Evolutionary conservation across 108 stramenopile genomes (phyloP).

Genomic region (Pseudonitzschia delicatissima): DNA sequence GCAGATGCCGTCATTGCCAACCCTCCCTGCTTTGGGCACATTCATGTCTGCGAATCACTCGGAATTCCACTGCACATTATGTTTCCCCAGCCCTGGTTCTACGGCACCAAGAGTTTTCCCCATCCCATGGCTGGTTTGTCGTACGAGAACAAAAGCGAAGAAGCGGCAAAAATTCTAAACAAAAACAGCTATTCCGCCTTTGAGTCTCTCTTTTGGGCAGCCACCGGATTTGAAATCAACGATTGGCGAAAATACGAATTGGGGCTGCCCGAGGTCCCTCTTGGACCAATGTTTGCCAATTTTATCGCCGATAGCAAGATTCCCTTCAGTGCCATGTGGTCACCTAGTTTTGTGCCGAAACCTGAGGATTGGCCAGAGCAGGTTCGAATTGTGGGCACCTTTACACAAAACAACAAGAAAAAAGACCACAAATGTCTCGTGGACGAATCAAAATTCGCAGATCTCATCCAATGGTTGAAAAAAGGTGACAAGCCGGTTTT

Average conservation of each 20-base stretch:
- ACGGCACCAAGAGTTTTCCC: constrained; percentile 65
- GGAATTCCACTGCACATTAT: constrained; percentile 82
- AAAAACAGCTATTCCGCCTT: constrained; percentile 32
- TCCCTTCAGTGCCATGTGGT: constrained; percentile 83
- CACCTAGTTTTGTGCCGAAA: constrained; percentile 74
- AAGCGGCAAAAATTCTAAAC: constrained; percentile 18
- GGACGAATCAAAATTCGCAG: constrained; percentile 31
- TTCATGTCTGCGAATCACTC: constrained; percentile 82
- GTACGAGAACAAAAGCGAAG: constrained; percentile 25
- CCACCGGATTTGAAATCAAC: constrained; percentile 36
- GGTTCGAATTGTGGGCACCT: constrained; percentile 73
- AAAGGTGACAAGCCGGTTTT: constrained; percentile 55
- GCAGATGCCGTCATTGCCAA: constrained; percentile 79
- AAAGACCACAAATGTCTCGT: neutral
- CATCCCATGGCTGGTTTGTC: constrained; percentile 69
- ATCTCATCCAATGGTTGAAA: constrained; percentile 45
- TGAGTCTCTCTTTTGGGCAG: constrained; percentile 35
- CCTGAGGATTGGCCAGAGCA: constrained; percentile 85
- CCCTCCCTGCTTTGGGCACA: constrained; percentile 74
- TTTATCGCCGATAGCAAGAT: constrained; percentile 37
- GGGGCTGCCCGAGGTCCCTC: constrained; percentile 32
- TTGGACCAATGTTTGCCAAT: constrained; percentile 30
- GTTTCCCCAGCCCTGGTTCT: constrained; percentile 86
- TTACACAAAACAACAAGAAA: constrained; percentile 29
- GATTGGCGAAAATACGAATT: constrained; percentile 39